Base-by-base conservation (phyloP, 257 asterid genomes). In the Scutellaria baicalensis region DNA sequence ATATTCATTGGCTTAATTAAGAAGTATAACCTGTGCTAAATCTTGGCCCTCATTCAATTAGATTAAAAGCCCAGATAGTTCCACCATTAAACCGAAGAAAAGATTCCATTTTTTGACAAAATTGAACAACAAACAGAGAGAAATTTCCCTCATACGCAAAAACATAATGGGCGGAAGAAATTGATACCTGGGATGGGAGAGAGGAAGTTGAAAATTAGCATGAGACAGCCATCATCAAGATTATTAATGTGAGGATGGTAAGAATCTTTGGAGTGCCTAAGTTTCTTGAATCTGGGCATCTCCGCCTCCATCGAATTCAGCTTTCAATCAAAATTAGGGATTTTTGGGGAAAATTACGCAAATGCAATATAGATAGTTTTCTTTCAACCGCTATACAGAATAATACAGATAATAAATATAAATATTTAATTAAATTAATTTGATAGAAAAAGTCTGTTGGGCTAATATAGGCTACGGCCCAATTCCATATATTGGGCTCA, bases 141-240 rank as follows among this genome's bases (percentile, higher is more conserved):
- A 70, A 51, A 7, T 14, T 40, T 5, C 27, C 70, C 11, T 3
- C 0, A 27, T 2, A n/a, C 55, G 62, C 65, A 65, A 56, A 62
- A 10, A 52, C 50, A 44, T 2, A 66, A 0, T 8, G 39, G 20
- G 58, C 20, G 27, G n/a, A 20, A 40, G 8, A 70, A 59, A 36
- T 35, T 20, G 43, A 44, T 78, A 90, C 98, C 98, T 84, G 97
- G 98, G 39, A 90, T 84, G 12, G 98, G 98, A 59, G 89, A 78
- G 64, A 93, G 93, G 88, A 88, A 93, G 83, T 92, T 85, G 78
- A 93, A 87, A 78, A 93, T 89, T 45, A 83, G 95, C 98, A 93
- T 93, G 17, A 93, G 89, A 51, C 98, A 93, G 71, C 98, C 97
- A 80, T 93, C 98, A 43, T 93, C 98, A 6, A 93, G 89, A 68